Evolutionary conservation across 2,329 filamentous ascomycete species (phyloP).

Genomic region (Monilinia polystroma): DNA sequence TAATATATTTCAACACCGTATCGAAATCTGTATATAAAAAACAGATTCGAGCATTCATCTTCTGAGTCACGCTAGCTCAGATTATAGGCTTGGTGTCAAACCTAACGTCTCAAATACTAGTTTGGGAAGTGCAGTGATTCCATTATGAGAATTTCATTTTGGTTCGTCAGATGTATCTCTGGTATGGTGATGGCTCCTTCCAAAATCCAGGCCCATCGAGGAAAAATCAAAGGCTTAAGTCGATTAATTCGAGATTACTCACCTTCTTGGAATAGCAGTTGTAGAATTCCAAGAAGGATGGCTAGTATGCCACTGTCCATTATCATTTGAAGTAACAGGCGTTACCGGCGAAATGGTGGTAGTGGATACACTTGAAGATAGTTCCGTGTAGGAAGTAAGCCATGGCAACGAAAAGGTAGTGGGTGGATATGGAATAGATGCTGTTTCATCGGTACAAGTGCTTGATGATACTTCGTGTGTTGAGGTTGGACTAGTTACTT

Average conservation of each 20-base stretch:
- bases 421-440: conserved; percentile 18
- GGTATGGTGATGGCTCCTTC: neutral
- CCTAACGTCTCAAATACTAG: neutral
- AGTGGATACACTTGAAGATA: conserved; percentile 12
- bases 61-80: neutral
- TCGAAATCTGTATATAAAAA: conserved; percentile 7
- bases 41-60: neutral
- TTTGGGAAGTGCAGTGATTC: neutral
- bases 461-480: neutral
- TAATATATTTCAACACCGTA: neutral
- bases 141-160: neutral
- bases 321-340: conserved; percentile 31
- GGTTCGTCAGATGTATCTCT: neutral
- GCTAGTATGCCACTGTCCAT: conserved; percentile 39
- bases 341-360: conserved; percentile 19
- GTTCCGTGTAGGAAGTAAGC: conserved; percentile 21
- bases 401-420: neutral
- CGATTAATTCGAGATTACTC: neutral
- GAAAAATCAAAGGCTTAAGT: neutral
- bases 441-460: conserved; percentile 5
- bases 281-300: conserved; percentile 37
- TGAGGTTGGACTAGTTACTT: neutral
- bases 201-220: too few species aligned
- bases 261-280: neutral
- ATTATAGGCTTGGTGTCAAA: neutral